A percentile compares a stretch with the other conserved stretches of the same genome.
These are phyloP conservation scores for Phytopythium boreale DNA, from an alignment of 352 stramenopile genomes.

Conservation along the genomic window DNA sequence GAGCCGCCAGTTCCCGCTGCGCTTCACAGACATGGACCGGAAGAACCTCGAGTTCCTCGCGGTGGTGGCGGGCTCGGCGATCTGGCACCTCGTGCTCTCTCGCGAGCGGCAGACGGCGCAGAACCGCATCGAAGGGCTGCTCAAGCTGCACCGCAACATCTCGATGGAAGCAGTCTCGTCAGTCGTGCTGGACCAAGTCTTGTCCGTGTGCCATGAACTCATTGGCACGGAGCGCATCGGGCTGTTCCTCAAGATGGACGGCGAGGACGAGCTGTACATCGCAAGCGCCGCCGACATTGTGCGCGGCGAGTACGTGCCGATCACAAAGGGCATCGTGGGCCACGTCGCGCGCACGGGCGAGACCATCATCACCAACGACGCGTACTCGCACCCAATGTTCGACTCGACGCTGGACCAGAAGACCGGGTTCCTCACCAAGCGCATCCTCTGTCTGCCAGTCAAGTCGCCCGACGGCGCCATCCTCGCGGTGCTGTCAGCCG, in stretches of 20 bases:
- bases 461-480: constrained; percentile 48
- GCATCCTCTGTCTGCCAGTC: constrained; percentile 62
- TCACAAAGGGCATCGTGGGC: constrained; percentile 66
- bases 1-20: not conserved
- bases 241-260: constrained; percentile 68
- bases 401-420: constrained; percentile 67
- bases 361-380: constrained; percentile 60
- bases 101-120: constrained; percentile 62
- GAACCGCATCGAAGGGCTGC: constrained; percentile 60
- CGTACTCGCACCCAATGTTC: constrained; percentile 47
- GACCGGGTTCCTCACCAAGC: constrained; percentile 55
- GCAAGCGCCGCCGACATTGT: constrained; percentile 54
- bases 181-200: constrained; percentile 53
- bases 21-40: constrained; percentile 44
- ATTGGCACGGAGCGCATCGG: constrained; percentile 62
- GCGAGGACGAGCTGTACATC: constrained; percentile 70
- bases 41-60: constrained; percentile 53
- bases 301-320: constrained; percentile 63
- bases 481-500: constrained; percentile 62
- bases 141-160: constrained; percentile 72
- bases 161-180: constrained; percentile 64
- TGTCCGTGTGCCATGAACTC: constrained; percentile 70
- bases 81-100: constrained; percentile 67
- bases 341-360: constrained; percentile 62
- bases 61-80: constrained; percentile 52